Evolutionary conservation across 805 yeast species (phyloP).

Genomic region (Candida endomychidarum): DNA sequence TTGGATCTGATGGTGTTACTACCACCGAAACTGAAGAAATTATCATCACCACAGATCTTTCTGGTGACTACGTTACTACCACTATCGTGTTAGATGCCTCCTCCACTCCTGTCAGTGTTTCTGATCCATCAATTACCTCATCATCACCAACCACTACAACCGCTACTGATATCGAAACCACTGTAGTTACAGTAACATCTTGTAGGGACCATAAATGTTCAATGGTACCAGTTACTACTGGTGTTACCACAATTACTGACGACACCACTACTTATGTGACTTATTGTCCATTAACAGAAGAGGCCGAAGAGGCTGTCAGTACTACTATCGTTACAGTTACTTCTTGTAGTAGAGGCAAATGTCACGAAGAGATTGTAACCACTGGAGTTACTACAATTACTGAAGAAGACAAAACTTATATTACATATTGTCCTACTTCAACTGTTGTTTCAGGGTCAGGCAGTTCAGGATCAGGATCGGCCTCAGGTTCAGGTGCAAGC

Average conservation of each 20-base stretch:
- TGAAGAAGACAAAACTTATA: neutral
- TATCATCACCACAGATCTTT: too few species aligned
- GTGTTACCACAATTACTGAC: neutral
- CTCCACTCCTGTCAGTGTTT: too few species aligned
- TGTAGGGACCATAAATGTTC: neutral
- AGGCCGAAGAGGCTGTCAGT: neutral
- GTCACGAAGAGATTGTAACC: neutral
- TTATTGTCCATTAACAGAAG: neutral
- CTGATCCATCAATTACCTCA: too few species aligned
- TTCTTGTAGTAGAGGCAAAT: neutral
- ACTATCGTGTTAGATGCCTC: too few species aligned
- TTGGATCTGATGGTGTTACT: too few species aligned
- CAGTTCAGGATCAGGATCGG: too few species aligned
- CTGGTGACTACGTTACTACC: too few species aligned
- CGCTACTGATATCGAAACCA: neutral
- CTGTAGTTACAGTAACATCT: neutral
- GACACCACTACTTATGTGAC: neutral
- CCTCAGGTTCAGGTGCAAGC: too few species aligned
- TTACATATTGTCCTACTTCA: conserved; percentile 19
- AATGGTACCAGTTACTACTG: neutral
- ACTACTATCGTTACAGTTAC: neutral
- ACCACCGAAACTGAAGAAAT: too few species aligned
- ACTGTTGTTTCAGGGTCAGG: too few species aligned
- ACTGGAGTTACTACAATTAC: neutral
- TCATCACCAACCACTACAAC: too few species aligned